Evolutionary conservation across 2,329 filamentous ascomycete genomes (phyloP).

Genomic region (Beauveria sp.): DNA sequence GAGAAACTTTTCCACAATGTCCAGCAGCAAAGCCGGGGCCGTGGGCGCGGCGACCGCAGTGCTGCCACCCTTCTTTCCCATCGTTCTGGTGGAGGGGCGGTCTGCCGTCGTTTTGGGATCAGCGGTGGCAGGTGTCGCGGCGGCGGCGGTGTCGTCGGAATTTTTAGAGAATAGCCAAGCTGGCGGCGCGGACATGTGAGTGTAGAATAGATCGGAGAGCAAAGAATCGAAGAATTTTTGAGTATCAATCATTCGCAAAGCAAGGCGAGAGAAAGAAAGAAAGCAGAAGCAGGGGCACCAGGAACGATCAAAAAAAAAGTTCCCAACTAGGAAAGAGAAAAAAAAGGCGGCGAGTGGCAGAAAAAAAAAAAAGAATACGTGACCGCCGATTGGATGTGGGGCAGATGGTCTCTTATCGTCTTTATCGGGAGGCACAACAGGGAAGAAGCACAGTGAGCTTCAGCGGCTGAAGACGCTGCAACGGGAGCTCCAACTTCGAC

Average conservation of each 20-base stretch:
- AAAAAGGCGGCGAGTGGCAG: neutral
- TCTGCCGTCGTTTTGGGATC: neutral
- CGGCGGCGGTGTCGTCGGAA: conserved; percentile 19
- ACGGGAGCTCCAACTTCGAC: neutral
- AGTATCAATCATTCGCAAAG: neutral
- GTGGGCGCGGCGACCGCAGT: conserved; percentile 18
- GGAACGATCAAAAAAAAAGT: neutral
- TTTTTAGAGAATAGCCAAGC: conserved; percentile 39
- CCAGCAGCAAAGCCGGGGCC: conserved; percentile 55
- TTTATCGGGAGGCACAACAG: neutral
- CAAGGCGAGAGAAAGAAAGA: neutral
- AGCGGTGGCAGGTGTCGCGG: conserved; percentile 15
- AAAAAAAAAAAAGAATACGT: conserved; percentile 2
- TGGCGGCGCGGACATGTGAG: conserved; percentile 30
- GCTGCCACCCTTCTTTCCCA: conserved; percentile 28
- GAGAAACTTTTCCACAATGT: conserved; percentile 60
- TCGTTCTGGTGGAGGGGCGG: conserved; percentile 18
- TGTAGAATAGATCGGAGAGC: neutral
- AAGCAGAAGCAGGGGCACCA: neutral
- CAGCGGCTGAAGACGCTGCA: too few relatives aligned
- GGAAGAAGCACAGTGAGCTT: neutral
- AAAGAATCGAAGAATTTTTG: too few relatives aligned
- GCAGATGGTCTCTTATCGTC: neutral
- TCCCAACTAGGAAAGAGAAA: neutral
- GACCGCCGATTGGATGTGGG: conserved; percentile 8